Base-by-base conservation (phyloP, 1,284 basidiomycete genomes). In the Trametes pubescens region DNA sequence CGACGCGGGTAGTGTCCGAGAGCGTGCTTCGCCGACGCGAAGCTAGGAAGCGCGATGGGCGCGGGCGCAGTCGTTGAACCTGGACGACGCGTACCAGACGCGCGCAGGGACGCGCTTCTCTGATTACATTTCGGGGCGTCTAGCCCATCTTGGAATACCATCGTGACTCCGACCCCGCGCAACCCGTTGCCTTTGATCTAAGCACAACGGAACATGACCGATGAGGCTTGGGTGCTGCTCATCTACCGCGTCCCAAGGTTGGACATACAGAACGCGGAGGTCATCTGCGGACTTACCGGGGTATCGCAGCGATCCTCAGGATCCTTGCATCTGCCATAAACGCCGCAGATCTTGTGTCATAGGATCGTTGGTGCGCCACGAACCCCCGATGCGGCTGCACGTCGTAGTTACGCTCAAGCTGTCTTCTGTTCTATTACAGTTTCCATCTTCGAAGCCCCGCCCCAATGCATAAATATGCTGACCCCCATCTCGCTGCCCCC, bases 391-490 rank as follows among this genome's bases (percentile, higher is more conserved):
- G 35, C 26, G 52, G 38, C 37, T 24, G 11, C 38, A 6, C 37
- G 26, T 54, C 52, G 37, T 54, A 38, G 24, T 40, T 40, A 26
- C 52, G 38, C 22, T 43, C 37, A 21, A 54, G 43, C 29, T 32
- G 29, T 3, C 29, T 14, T 6, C 37, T 21, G 6, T 24, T 13
- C 29, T 24, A 18, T 26, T 38, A 10, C 52, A 13, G 13, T 38
- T 37, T 52, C 34, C 21, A 52, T 54, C 26, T 54, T 24, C 29
- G 24, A 14, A 37, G 14, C n/a, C 6, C 14, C 16, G n/a, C 8
- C 9, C 2, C 24, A 16, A 24, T 4, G 22, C 29, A 16, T 24
- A 56, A 26, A 57, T 32, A 53, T 67, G 43, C 66, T 67, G 57
- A 65, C 47, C 13, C 18, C 34, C 47, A 16, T 43, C 10, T 14